These are phyloP conservation scores for Xylariaceae sp. DNA, from an alignment of 2,329 filamentous ascomycete species.

Conservation along the genomic window DNA sequence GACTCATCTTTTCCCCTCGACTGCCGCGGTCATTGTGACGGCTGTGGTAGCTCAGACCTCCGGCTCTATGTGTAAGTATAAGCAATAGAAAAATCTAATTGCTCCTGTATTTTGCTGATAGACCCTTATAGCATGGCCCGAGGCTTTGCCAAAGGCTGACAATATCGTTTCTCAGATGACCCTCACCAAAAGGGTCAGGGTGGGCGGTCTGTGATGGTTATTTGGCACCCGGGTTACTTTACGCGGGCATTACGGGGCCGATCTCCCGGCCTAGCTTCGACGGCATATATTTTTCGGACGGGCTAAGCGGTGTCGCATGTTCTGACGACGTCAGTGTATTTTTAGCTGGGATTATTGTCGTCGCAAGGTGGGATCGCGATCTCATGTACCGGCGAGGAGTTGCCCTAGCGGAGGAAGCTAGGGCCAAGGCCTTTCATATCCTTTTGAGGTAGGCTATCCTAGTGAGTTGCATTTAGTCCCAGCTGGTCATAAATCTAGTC, in stretches of 20 bases:
- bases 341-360: slow-evolving; percentile 83
- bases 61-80: too few species aligned
- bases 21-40: too few species aligned
- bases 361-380: slow-evolving; percentile 83
- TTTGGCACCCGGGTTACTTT: background rate
- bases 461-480: background rate
- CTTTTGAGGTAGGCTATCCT: slow-evolving; percentile 61
- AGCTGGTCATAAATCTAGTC: slow-evolving; percentile 20
- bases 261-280: slow-evolving; percentile 73
- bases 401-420: slow-evolving; percentile 73
- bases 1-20: too few species aligned
- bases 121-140: background rate
- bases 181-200: slow-evolving; percentile 4
- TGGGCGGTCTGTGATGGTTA: slow-evolving; percentile 5
- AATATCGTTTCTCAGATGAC: slow-evolving; percentile 6
- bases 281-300: slow-evolving; percentile 80
- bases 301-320: slow-evolving; percentile 78
- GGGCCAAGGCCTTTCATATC: slow-evolving; percentile 69
- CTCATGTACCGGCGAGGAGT: slow-evolving; percentile 79
- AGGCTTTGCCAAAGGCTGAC: background rate
- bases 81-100: too few species aligned
- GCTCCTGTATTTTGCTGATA: too few species aligned
- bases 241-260: slow-evolving; percentile 58
- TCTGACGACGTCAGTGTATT: slow-evolving; percentile 82
- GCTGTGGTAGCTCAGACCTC: too few species aligned